Conservation (phyloP, 352 stramenopile species). For the Pythium grandisporangium region DNA sequence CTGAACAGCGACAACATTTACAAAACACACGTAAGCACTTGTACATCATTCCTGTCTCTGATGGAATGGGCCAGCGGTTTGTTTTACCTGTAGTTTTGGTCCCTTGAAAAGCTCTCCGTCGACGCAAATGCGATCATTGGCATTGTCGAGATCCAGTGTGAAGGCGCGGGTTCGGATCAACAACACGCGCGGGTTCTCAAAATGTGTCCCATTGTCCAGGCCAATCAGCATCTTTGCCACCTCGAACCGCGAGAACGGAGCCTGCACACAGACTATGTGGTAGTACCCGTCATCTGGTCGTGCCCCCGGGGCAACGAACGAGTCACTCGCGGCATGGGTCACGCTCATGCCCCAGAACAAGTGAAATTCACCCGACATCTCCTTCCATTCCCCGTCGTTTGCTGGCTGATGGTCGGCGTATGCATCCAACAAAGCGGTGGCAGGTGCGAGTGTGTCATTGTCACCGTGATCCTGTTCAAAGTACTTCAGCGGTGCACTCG, state of each 20-base stretch:
- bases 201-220: slow-evolving; percentile 17
- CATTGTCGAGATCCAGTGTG: slow-evolving; percentile 18
- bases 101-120: slow-evolving; percentile 26
- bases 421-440: slow-evolving; percentile 14
- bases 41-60: no score
- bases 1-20: slow-evolving; percentile 5
- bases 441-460: slow-evolving; percentile 12
- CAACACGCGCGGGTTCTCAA: slow-evolving; percentile 15
- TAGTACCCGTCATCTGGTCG: slow-evolving; percentile 24
- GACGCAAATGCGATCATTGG: slow-evolving; percentile 15
- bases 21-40: no score
- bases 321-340: slow-evolving; percentile 17
- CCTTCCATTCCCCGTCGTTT: slow-evolving; percentile 18
- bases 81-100: slow-evolving; percentile 12
- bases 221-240: slow-evolving; percentile 18
- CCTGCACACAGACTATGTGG: slow-evolving; percentile 12
- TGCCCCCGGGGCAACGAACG: slow-evolving; percentile 16
- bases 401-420: slow-evolving; percentile 11
- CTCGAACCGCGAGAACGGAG: slow-evolving; percentile 12
- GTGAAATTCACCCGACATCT: slow-evolving; percentile 18
- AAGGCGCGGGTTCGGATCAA: slow-evolving; percentile 27
- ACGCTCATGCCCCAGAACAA: slow-evolving; percentile 37
- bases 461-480: slow-evolving; percentile 16
- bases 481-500: slow-evolving; percentile 8
- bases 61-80: no score